These are phyloP conservation scores for Emydomyces testavorans DNA, from an alignment of 2,329 filamentous ascomycete species.

Conservation along the genomic window DNA sequence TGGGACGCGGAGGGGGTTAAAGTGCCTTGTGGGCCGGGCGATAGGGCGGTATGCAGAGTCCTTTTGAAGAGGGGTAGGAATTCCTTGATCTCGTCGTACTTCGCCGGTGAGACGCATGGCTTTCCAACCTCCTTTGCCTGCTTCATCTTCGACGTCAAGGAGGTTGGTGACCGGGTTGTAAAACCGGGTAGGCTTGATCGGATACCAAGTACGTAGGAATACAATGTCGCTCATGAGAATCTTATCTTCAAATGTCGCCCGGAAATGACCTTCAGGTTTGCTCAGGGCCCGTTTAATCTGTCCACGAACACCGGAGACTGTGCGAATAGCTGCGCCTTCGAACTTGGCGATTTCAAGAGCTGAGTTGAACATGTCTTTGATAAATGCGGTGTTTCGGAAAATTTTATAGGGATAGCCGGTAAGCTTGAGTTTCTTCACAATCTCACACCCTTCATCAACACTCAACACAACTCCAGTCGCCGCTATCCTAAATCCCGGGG, in stretches of 20 bases:
- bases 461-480: conserved; percentile 87
- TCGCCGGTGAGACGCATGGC: conserved; percentile 90
- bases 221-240: conserved; percentile 93
- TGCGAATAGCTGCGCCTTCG: conserved; percentile 89
- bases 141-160: conserved; percentile 45
- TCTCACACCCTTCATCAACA: conserved; percentile 91
- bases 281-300: conserved; percentile 93
- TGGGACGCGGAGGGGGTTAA: conserved; percentile 52
- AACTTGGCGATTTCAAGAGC: conserved; percentile 95
- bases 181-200: conserved; percentile 87
- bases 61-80: conserved; percentile 66
- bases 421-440: conserved; percentile 98
- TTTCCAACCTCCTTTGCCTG: conserved; percentile 50
- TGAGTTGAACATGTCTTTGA: conserved; percentile 95
- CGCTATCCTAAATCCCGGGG: conserved; percentile 82
- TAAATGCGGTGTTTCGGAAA: conserved; percentile 98
- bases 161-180: conserved; percentile 95
- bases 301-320: conserved; percentile 85
- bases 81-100: conserved; percentile 63
- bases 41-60: conserved; percentile 72
- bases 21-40: conserved; percentile 53
- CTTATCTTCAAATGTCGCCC: conserved; percentile 97
- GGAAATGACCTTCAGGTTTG: conserved; percentile 90
- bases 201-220: conserved; percentile 93
- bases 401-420: conserved; percentile 92